Evolutionary conservation across 2,329 filamentous ascomycete species (phyloP), one percentile per base, ranked within the genome.

Genomic region (Berkeleyomyces basicola): DNA sequence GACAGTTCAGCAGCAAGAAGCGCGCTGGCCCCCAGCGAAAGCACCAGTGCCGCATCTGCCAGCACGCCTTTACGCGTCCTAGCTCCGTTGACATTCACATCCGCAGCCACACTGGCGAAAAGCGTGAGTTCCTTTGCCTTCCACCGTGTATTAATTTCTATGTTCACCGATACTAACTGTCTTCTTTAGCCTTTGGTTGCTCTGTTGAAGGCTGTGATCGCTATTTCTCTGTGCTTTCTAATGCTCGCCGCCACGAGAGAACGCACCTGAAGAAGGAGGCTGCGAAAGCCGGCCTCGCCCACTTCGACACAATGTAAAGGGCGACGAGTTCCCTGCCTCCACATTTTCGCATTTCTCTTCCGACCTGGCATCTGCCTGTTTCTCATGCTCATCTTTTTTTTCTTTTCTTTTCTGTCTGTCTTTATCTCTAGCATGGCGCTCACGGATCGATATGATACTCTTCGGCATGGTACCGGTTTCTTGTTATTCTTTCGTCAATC

Each of bases 41-140:
- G 80, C 93, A 97, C 78, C 96, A 96, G 79, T 97, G 92, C 82
- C 96, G 96, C 77, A 88, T 97, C 65, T 97, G 92, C 78, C 92
- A 96, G 75, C 96, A 97, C 81, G 85, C 92, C 51, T 97, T 97
- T 73, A 96, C 92, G 1, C 83, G 92, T 62, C 92, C 92, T 1
- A 96, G 90, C 71, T 96, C 92, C 11, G 75, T 97, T 46, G 92
- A 96, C 72, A 97, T 92, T 40, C 92, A 97, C 72, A 96, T 96
- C 88, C 96, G 96, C 76, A 96, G 90, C 74, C 92, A 97, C 71
- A 97, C 92, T 63, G 92, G 92, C 71, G 92, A 97, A 74, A 97
- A 97, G 78, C 92, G 90, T 96, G 83, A 80, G 90, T 85, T 31
- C 37, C 33, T 36, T 16, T 3, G 14, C 39, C 1, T 7, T 44